A percentile compares a stretch with the other conserved stretches of the same genome.
Evolutionary conservation across 768 basidiomycete species (phyloP).

Genomic region (Macrocybe gigantea): DNA sequence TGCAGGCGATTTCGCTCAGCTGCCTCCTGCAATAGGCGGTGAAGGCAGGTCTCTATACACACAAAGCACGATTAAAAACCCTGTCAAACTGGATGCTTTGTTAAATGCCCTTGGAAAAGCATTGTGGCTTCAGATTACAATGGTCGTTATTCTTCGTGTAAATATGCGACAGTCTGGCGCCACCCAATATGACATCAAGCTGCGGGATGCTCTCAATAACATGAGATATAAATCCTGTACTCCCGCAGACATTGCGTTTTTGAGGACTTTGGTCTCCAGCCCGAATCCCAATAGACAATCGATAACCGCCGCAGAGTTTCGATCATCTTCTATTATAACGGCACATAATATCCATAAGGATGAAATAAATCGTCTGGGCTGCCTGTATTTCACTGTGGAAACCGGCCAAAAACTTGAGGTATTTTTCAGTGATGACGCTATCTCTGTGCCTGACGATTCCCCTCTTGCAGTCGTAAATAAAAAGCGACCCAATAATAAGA

Average conservation of each 20-base stretch:
- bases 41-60: slow-evolving; percentile 16
- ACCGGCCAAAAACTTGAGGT: slow-evolving; percentile 12
- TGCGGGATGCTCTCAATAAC: slow-evolving; percentile 20
- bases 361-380: slow-evolving; percentile 21
- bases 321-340: slow-evolving; percentile 28
- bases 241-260: slow-evolving; percentile 21
- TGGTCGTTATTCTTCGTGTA: slow-evolving; percentile 25
- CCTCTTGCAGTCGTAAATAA: no score
- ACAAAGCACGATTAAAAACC: no score
- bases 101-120: slow-evolving; percentile 17
- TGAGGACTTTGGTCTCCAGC: slow-evolving; percentile 7
- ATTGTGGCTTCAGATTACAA: slow-evolving; percentile 25
- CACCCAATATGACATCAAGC: slow-evolving; percentile 17
- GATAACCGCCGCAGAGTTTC: slow-evolving; percentile 10
- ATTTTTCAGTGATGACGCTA: slow-evolving; percentile 22
- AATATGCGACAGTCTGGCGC: slow-evolving; percentile 27
- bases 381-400: slow-evolving; percentile 21
- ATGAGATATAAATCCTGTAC: slow-evolving; percentile 29
- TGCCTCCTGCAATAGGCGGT: slow-evolving; percentile 24
- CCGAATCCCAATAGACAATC: slow-evolving; percentile 4
- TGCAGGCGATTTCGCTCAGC: slow-evolving; percentile 42
- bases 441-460: slow-evolving; percentile 2
- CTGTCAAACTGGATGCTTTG: background rate
- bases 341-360: slow-evolving; percentile 25
- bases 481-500: no score